A percentile compares a stretch with the other conserved stretches of the same genome.
These are phyloP conservation scores for Paracoccidioides brasiliensis DNA, from an alignment of 2,329 filamentous ascomycete species.

Conservation along the genomic window DNA sequence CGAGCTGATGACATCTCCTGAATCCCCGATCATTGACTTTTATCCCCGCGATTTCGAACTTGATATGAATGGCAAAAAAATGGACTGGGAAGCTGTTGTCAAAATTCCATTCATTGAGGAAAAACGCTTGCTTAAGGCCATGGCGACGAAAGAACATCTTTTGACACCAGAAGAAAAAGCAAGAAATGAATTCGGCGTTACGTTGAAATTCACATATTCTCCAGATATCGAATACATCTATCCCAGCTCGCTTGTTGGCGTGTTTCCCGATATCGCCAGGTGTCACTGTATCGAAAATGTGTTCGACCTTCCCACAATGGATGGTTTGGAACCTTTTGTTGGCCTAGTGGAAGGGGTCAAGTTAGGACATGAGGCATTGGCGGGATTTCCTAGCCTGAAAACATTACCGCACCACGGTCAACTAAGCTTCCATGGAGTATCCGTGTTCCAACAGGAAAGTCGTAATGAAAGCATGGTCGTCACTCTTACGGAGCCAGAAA, in stretches of 20 bases:
- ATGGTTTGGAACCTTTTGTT: constrained; percentile 72
- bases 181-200: constrained; percentile 82
- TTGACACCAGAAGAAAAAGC: constrained; percentile 66
- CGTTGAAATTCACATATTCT: constrained; percentile 83
- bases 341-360: constrained; percentile 76
- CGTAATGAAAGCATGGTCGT: constrained; percentile 94
- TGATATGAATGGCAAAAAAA: constrained; percentile 99
- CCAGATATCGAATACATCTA: constrained; percentile 67
- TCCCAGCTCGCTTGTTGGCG: constrained; percentile 71
- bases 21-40: constrained; percentile 93
- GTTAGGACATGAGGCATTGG: constrained; percentile 67
- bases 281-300: constrained; percentile 94
- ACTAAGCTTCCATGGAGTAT: constrained; percentile 78
- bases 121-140: constrained; percentile 66
- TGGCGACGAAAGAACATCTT: constrained; percentile 68
- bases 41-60: constrained; percentile 94
- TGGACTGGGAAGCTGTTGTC: constrained; percentile 98
- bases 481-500: constrained; percentile 63
- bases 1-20: constrained; percentile 77
- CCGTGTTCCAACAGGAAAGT: constrained; percentile 90
- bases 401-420: constrained; percentile 71
- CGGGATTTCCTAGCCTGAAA: constrained; percentile 83
- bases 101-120: constrained; percentile 99
- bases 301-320: constrained; percentile 84
- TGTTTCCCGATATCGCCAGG: constrained; percentile 77